Evolutionary conservation across 2,329 filamentous ascomycete species (phyloP).

Genomic region (Fusarium torulosum): DNA sequence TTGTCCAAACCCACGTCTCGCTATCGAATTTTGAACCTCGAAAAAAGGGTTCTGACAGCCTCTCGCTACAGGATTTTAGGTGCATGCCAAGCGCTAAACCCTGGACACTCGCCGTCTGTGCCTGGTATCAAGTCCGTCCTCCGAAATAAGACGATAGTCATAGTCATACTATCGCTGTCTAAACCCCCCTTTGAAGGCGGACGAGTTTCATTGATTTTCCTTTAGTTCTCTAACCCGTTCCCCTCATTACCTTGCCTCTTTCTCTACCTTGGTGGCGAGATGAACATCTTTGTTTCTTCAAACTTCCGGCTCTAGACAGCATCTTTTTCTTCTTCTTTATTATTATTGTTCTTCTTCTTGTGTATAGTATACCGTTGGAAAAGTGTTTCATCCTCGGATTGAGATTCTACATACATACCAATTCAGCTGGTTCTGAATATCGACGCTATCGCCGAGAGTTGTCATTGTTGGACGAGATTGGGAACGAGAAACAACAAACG

Average conservation of each 20-base stretch:
- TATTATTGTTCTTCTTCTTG: constrained; percentile 49
- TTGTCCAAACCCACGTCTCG: constrained; percentile 30
- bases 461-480: constrained; percentile 7
- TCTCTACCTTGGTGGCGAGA: constrained; percentile 9
- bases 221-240: constrained; percentile 6
- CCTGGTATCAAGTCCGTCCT: constrained; percentile 43
- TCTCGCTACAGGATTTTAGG: constrained; percentile 30
- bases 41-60: constrained; percentile 9
- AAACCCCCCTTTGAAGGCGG: constrained; percentile 17
- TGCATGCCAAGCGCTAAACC: constrained; percentile 43
- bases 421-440: constrained; percentile 45
- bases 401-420: not conserved
- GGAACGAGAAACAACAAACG: not conserved
- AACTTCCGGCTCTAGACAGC: constrained; percentile 44
- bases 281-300: constrained; percentile 45
- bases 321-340: constrained; percentile 9
- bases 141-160: constrained; percentile 30
- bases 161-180: constrained; percentile 13
- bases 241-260: constrained; percentile 12
- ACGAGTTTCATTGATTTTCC: constrained; percentile 16
- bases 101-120: constrained; percentile 39
- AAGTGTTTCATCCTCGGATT: constrained; percentile 8
- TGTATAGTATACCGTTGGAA: constrained; percentile 34
- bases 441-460: constrained; percentile 1
- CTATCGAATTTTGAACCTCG: constrained; percentile 5